Percentiles rank a stretch among this genome's conserved stretches.
phyloP scores from a whole-genome alignment of 441 rosid genomes.

The Erodium chrysanthum region DNA sequence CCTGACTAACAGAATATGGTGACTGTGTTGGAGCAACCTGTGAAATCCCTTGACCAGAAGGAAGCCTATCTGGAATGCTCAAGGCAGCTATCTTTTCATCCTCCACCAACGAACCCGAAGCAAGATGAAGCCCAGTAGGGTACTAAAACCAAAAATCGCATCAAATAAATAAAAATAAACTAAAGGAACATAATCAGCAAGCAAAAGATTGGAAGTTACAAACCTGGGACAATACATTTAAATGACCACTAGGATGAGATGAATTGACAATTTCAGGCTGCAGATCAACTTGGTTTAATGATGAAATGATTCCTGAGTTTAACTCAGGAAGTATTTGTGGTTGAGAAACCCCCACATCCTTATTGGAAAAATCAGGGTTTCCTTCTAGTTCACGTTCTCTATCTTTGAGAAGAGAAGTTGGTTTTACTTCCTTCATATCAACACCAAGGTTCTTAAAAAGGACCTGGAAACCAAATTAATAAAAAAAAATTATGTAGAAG shows the following conservation, averaged over 20 bases:
- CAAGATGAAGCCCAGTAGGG: slow-evolving; percentile 54
- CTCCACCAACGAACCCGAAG: slow-evolving; percentile 62
- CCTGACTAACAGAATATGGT: slow-evolving; percentile 69
- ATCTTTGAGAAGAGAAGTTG: slow-evolving; percentile 88
- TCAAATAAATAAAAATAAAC: not conserved
- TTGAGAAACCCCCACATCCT: slow-evolving; percentile 73
- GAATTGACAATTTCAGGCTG: slow-evolving; percentile 73
- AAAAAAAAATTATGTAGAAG: not conserved
- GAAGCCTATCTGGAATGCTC: slow-evolving; percentile 76
- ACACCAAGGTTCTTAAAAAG: slow-evolving; percentile 86
- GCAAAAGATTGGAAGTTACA: slow-evolving; percentile 18
- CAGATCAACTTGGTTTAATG: slow-evolving; percentile 63
- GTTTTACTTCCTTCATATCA: slow-evolving; percentile 82
- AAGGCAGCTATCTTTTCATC: slow-evolving; percentile 73
- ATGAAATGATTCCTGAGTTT: slow-evolving; percentile 53
- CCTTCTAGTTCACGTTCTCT: slow-evolving; percentile 92
- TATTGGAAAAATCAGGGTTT: slow-evolving; percentile 94
- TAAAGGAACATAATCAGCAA: not conserved
- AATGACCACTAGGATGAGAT: slow-evolving; percentile 53
- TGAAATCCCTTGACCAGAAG: slow-evolving; percentile 72
- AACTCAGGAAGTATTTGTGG: slow-evolving; percentile 62
- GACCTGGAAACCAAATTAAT: slow-evolving; percentile 40
- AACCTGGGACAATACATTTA: slow-evolving; percentile 74
- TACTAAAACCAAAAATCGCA: slow-evolving; percentile 35
- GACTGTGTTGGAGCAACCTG: slow-evolving; percentile 67